These are phyloP conservation scores for Bretschneidera sinensis DNA, from an alignment of 345 rosid genomes.

Conservation along the genomic window DNA sequence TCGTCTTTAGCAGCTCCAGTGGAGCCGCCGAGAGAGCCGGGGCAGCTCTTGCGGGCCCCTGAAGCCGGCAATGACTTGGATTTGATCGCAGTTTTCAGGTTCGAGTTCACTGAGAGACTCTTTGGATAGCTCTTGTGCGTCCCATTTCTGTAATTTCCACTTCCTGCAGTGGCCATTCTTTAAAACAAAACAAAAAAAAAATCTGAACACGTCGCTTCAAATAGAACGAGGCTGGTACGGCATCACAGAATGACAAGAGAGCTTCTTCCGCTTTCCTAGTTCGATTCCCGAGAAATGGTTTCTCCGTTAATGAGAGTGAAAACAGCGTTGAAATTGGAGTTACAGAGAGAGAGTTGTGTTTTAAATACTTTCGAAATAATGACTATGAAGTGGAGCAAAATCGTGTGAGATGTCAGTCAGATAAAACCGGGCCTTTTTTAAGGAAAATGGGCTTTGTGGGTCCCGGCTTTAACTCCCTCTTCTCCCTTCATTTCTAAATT, in stretches of 20 bases:
- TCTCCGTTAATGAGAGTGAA: too few species aligned
- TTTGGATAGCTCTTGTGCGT: slow-evolving; percentile 44
- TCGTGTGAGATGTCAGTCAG: too few species aligned
- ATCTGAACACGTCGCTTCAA: too few species aligned
- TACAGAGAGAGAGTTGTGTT: slow-evolving; percentile 1
- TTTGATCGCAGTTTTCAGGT: slow-evolving; percentile 46
- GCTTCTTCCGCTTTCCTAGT: not conserved
- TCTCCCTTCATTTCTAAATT: too few species aligned
- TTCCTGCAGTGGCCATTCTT: slow-evolving; percentile 40
- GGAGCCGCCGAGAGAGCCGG: slow-evolving; percentile 52
- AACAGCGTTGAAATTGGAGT: slow-evolving; percentile 3
- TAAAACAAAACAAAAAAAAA: slow-evolving; percentile 10
- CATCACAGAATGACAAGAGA: too few species aligned
- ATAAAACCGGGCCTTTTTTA: too few species aligned
- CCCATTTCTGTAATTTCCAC: slow-evolving; percentile 52
- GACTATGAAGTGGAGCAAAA: not conserved
- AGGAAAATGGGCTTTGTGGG: too few species aligned
- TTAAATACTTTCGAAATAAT: too few species aligned
- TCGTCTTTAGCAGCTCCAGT: slow-evolving; percentile 38
- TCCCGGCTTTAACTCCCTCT: too few species aligned
- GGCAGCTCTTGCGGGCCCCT: slow-evolving; percentile 60
- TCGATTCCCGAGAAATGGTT: slow-evolving; percentile 3
- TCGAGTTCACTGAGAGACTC: slow-evolving; percentile 43
- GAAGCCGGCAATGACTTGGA: slow-evolving; percentile 40
- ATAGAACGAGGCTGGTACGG: not conserved